A percentile compares a stretch with the other conserved stretches of the same genome.
Conservation (phyloP, 345 rosid species). For the Gossypium thurberi region DNA sequence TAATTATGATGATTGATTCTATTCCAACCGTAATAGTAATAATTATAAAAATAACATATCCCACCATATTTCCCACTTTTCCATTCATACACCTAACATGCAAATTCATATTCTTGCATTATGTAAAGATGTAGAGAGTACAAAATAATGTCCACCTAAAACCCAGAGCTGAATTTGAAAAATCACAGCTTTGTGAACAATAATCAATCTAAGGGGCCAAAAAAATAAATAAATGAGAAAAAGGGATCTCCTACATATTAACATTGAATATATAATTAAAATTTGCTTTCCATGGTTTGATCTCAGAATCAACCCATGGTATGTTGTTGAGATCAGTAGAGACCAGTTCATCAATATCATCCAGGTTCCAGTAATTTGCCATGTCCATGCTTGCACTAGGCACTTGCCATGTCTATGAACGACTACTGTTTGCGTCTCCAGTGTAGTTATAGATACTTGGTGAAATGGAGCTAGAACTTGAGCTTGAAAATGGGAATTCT, state of each 20-base stretch:
- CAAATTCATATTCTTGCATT: not conserved
- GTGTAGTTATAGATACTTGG: slow-evolving; percentile 13
- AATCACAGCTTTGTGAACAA: slow-evolving; percentile 22
- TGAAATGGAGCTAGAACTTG: slow-evolving; percentile 13
- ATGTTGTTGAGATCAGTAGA: slow-evolving; percentile 41
- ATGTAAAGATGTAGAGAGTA: slow-evolving; percentile 3
- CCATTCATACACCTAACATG: not conserved
- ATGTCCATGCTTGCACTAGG: slow-evolving; percentile 25
- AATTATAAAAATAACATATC: not conserved
- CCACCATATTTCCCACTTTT: slow-evolving; percentile 8
- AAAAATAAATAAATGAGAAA: not conserved
- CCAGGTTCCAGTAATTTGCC: slow-evolving; percentile 50
- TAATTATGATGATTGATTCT: no score
- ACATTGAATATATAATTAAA: not conserved
- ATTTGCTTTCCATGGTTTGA: slow-evolving; percentile 31
- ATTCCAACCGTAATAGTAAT: no score
- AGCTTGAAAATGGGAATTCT: slow-evolving; percentile 19
- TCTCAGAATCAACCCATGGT: slow-evolving; percentile 46
- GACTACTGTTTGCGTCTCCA: slow-evolving; percentile 15
- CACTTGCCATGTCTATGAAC: slow-evolving; percentile 26
- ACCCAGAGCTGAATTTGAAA: slow-evolving; percentile 26
- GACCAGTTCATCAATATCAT: slow-evolving; percentile 40
- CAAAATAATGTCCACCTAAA: slow-evolving; percentile 11
- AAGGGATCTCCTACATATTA: not conserved
- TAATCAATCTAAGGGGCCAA: no score